Evolutionary conservation across 2,329 filamentous ascomycete genomes (phyloP).

Genomic region (Trichoderma brevicompactum): DNA sequence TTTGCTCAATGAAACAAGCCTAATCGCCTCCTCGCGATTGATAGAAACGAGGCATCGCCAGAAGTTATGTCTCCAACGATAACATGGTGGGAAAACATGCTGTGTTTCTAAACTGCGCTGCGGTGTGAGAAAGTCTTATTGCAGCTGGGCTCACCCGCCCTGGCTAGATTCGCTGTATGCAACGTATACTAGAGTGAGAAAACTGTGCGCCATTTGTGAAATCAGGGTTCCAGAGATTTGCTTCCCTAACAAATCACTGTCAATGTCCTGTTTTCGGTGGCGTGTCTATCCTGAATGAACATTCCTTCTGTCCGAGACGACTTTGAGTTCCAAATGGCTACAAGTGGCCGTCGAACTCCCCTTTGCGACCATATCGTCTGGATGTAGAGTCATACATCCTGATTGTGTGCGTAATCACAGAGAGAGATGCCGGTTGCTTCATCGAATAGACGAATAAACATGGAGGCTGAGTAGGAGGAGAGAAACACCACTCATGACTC

Average conservation of each 20-base stretch:
- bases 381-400: not conserved
- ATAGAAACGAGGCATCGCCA: not conserved
- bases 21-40: too few relatives aligned
- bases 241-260: not conserved
- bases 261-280: not conserved
- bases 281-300: not conserved
- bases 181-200: not conserved
- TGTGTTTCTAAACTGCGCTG: not conserved
- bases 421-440: not conserved
- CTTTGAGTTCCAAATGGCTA: not conserved
- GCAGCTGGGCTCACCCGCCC: not conserved
- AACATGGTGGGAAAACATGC: not conserved
- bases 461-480: not conserved
- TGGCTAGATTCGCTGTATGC: not conserved
- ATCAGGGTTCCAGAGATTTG: not conserved
- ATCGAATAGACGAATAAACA: not conserved
- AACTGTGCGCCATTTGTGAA: not conserved
- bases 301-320: not conserved
- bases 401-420: not conserved
- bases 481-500: conserved; percentile 3
- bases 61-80: not conserved
- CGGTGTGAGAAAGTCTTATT: not conserved
- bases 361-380: not conserved
- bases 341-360: not conserved
- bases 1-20: too few relatives aligned